Conservation (phyloP, 306 rosid species). For the Cucurbita maxima region DNA sequence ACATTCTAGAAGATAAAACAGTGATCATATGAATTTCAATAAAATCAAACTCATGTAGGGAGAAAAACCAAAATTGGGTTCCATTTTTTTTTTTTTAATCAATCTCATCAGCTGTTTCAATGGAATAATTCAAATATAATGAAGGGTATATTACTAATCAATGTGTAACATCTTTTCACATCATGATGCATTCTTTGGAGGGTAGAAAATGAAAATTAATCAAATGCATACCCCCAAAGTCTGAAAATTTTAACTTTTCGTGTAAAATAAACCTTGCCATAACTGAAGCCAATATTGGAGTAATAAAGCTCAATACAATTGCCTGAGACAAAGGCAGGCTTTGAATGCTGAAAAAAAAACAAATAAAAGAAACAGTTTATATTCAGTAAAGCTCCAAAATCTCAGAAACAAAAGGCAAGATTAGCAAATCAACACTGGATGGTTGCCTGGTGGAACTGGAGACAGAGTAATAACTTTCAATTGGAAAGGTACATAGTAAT, state of each 20-base stretch:
- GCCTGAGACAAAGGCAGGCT: constrained; percentile 60
- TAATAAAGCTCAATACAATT: constrained; percentile 44
- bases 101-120: not conserved
- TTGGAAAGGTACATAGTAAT: not conserved
- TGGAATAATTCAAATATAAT: not conserved
- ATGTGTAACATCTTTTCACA: not conserved
- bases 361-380: not conserved
- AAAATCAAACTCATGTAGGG: not conserved
- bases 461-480: not conserved
- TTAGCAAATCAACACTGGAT: not conserved
- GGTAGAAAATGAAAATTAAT: not conserved
- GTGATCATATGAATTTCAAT: not conserved
- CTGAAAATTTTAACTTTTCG: constrained; percentile 47
- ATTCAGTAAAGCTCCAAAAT: not conserved
- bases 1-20: not conserved
- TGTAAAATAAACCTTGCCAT: constrained; percentile 51
- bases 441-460: not conserved
- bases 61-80: not conserved
- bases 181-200: not conserved
- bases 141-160: not conserved
- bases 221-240: constrained; percentile 40
- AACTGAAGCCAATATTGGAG: constrained; percentile 65
- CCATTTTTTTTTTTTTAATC: not conserved
- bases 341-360: constrained; percentile 48
- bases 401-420: not conserved